phyloP scores from a whole-genome alignment of 306 rosid species.

The Canavalia gladiata region DNA sequence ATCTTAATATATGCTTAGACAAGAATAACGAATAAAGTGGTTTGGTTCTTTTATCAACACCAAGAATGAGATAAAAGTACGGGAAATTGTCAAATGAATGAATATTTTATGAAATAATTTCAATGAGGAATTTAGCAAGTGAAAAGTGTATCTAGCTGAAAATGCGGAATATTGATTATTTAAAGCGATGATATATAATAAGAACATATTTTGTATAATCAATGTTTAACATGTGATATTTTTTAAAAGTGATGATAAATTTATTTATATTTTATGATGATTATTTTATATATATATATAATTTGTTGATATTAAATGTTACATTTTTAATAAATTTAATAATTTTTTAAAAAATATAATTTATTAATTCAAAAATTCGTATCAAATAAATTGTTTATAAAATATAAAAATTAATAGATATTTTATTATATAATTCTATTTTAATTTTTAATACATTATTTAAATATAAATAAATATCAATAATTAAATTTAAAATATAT shows the following conservation, averaged over 20 bases:
- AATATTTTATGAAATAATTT: neutral
- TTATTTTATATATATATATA: neutral
- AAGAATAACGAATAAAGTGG: slow-evolving; percentile 28
- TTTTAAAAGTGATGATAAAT: slow-evolving; percentile 10
- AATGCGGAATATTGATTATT: slow-evolving; percentile 29
- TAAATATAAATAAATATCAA: too few relatives aligned
- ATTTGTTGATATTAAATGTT: too few relatives aligned
- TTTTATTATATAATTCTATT: too few relatives aligned
- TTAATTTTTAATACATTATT: too few relatives aligned
- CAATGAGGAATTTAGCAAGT: neutral
- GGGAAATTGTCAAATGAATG: neutral
- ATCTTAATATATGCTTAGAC: slow-evolving; percentile 22
- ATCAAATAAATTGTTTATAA: too few relatives aligned
- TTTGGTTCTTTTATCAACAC: neutral
- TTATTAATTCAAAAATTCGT: too few relatives aligned
- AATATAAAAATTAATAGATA: too few relatives aligned
- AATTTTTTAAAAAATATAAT: too few relatives aligned
- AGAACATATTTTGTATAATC: neutral
- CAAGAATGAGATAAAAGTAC: neutral
- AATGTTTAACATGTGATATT: slow-evolving; percentile 28
- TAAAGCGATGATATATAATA: neutral
- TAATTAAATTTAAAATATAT: too few relatives aligned
- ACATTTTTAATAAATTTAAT: too few relatives aligned
- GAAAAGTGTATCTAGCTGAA: neutral
- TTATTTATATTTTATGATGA: neutral